These are phyloP conservation scores for Hevea brasiliensis DNA, from an alignment of 345 rosid genomes.

Conservation along the genomic window DNA sequence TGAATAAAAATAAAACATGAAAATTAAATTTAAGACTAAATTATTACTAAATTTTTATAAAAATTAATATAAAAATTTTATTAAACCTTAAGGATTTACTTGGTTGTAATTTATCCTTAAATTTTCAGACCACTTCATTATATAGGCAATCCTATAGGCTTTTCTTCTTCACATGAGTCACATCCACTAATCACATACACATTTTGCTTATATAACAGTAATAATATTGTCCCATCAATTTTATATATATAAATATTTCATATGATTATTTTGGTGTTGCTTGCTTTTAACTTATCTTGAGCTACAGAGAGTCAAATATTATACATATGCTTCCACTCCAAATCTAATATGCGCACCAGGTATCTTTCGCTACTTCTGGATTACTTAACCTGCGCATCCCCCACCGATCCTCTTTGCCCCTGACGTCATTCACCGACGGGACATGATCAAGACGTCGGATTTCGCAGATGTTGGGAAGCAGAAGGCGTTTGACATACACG, in stretches of 20 bases:
- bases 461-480: too few relatives aligned
- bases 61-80: too few relatives aligned
- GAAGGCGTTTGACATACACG: too few relatives aligned
- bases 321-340: conserved; percentile 35
- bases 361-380: background rate
- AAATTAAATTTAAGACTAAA: too few relatives aligned
- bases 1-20: too few relatives aligned
- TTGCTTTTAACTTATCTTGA: conserved; percentile 25
- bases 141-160: too few relatives aligned
- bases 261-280: background rate
- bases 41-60: too few relatives aligned
- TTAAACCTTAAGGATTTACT: too few relatives aligned
- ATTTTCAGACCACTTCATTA: too few relatives aligned
- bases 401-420: background rate
- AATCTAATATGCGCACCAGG: conserved; percentile 37
- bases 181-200: background rate
- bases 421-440: conserved; percentile 5
- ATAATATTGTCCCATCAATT: too few relatives aligned
- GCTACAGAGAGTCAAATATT: conserved; percentile 39
- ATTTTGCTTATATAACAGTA: background rate
- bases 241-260: background rate
- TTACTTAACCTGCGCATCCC: conserved; percentile 23
- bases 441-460: too few relatives aligned
- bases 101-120: too few relatives aligned
- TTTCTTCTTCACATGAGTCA: background rate